Evolutionary conservation across 139 green algal genomes (phyloP).

Genomic region (Chlorokybus atmophyticus): DNA sequence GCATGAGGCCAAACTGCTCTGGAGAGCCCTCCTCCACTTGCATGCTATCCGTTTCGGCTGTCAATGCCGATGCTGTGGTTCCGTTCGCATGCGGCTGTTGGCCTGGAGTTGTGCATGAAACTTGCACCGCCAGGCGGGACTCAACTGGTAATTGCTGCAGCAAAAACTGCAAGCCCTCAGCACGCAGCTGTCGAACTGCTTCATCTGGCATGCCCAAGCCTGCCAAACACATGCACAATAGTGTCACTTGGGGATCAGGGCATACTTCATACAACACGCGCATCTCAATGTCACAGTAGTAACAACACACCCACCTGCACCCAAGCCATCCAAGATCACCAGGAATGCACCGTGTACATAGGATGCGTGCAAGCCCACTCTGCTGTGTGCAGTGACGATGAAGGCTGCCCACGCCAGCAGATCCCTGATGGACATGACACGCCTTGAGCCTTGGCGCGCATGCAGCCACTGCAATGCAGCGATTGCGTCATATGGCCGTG

Average conservation of each 20-base stretch:
- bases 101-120: too few relatives aligned
- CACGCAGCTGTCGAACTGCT: constrained; percentile 30
- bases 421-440: constrained; percentile 68
- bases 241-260: too few relatives aligned
- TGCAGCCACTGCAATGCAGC: neutral
- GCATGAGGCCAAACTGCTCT: constrained; percentile 17
- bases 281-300: too few relatives aligned
- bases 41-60: too few relatives aligned
- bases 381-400: constrained; percentile 41
- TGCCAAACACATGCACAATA: constrained; percentile 8
- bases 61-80: too few relatives aligned
- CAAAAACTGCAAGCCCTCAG: constrained; percentile 39
- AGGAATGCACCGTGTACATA: constrained; percentile 81
- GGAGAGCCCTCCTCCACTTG: too few relatives aligned
- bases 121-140: too few relatives aligned
- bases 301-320: too few relatives aligned
- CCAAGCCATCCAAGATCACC: constrained; percentile 83
- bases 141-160: constrained; percentile 37
- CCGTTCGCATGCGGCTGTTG: too few relatives aligned
- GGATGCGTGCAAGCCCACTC: constrained; percentile 42
- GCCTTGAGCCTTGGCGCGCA: neutral
- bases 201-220: constrained; percentile 10
- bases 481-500: constrained; percentile 2
- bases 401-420: constrained; percentile 81
- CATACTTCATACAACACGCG: too few relatives aligned